These are phyloP conservation scores for Madurella fahalii DNA, from an alignment of 2,329 filamentous ascomycete species.

Conservation along the genomic window DNA sequence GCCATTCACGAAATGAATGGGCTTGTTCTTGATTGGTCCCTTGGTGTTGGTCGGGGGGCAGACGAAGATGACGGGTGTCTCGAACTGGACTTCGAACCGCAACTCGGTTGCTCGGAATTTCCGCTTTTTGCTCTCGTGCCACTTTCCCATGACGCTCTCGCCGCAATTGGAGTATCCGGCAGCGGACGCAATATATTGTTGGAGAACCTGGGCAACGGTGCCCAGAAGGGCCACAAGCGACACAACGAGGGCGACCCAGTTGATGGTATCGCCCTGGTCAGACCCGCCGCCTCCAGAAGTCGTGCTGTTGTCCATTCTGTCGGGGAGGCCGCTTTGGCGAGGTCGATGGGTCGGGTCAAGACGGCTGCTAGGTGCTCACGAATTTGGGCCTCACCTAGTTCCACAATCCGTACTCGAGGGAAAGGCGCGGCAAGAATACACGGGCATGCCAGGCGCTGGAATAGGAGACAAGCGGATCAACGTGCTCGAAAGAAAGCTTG, in stretches of 20 bases:
- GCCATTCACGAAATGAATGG: slow-evolving; percentile 39
- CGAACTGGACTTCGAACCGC: slow-evolving; percentile 47
- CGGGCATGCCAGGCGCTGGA: too few relatives aligned
- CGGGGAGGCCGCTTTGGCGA: background rate
- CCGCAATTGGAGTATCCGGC: slow-evolving; percentile 47
- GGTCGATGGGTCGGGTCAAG: too few relatives aligned
- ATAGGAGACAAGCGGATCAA: too few relatives aligned
- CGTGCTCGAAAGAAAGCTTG: too few relatives aligned
- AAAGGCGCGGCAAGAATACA: too few relatives aligned
- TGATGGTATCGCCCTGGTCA: slow-evolving; percentile 29
- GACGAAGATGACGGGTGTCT: slow-evolving; percentile 49
- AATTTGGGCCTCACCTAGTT: too few relatives aligned
- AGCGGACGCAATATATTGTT: slow-evolving; percentile 49
- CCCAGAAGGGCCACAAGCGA: slow-evolving; percentile 45
- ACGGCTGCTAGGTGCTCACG: too few relatives aligned
- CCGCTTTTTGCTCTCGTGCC: slow-evolving; percentile 40
- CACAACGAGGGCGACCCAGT: slow-evolving; percentile 43
- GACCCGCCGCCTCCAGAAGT: slow-evolving; percentile 12
- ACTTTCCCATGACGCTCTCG: slow-evolving; percentile 45
- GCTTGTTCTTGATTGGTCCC: slow-evolving; percentile 30
- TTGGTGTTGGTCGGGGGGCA: slow-evolving; percentile 39
- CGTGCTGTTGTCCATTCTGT: slow-evolving; percentile 10
- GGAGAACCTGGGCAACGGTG: slow-evolving; percentile 45
- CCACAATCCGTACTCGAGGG: too few relatives aligned
- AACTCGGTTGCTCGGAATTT: slow-evolving; percentile 41